Percentiles rank a stretch among this genome's conserved stretches.
Evolutionary conservation across 441 rosid genomes (phyloP).

Genomic region (Metrosideros polymorpha): DNA sequence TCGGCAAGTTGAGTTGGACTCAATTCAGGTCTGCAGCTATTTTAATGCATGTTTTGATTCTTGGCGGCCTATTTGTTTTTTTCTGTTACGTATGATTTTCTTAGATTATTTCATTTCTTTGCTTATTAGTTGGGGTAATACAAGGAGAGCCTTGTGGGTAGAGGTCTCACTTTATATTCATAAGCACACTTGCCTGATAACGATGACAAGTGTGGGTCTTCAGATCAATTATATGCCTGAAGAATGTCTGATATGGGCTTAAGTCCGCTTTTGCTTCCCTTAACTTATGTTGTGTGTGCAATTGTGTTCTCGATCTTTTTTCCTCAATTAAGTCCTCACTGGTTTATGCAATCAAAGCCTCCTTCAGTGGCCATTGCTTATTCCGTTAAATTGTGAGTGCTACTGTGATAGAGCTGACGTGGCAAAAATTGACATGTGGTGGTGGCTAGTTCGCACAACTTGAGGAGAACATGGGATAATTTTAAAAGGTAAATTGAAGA

Average conservation of each 20-base stretch:
- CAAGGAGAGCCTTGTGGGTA: neutral
- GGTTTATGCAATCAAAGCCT: too few species aligned
- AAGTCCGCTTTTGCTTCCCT: neutral
- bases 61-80: neutral
- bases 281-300: neutral
- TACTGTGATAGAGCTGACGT: too few species aligned
- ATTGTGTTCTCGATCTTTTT: neutral
- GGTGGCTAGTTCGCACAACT: too few species aligned
- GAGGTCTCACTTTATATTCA: neutral
- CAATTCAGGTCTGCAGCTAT: slow-evolving; percentile 56
- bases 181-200: neutral
- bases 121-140: neutral
- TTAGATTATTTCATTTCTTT: neutral
- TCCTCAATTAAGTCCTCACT: neutral
- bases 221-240: neutral
- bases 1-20: slow-evolving; percentile 86
- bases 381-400: too few species aligned
- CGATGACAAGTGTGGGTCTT: neutral
- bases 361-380: too few species aligned
- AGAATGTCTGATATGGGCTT: neutral
- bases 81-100: neutral
- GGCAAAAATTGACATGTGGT: too few species aligned
- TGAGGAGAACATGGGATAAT: too few species aligned
- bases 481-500: too few species aligned
- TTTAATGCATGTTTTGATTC: neutral